Evolutionary conservation across 495 filamentous ascomycete genomes (phyloP).

Genomic region (Glonium stellatum): DNA sequence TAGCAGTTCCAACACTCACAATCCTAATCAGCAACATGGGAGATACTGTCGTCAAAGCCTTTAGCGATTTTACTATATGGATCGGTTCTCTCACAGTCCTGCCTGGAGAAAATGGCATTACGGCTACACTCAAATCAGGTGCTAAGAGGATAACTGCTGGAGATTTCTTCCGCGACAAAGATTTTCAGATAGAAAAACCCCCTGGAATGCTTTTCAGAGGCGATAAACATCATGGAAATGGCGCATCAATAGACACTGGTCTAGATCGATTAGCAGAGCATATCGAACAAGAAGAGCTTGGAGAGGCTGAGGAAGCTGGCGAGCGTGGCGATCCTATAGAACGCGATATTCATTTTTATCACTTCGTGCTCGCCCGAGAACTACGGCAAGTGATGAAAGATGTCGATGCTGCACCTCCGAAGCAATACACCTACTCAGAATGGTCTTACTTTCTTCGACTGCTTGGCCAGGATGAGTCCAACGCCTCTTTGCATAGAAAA

Average conservation of each 20-base stretch:
- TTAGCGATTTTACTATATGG: slow-evolving; percentile 62
- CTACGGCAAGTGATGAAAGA: slow-evolving; percentile 60
- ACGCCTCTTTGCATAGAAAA: slow-evolving; percentile 25
- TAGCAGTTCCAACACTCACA: slow-evolving; percentile 76
- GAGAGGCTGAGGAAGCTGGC: slow-evolving; percentile 37
- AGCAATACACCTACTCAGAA: slow-evolving; percentile 69
- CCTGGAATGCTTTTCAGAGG: slow-evolving; percentile 7
- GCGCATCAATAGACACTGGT: slow-evolving; percentile 11
- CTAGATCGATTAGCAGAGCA: slow-evolving; percentile 32
- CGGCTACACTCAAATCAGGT: slow-evolving; percentile 14
- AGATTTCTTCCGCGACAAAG: slow-evolving; percentile 6
- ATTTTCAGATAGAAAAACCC: background rate
- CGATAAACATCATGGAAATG: slow-evolving; percentile 21
- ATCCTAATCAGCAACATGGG: slow-evolving; percentile 80
- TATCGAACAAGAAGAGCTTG: slow-evolving; percentile 38
- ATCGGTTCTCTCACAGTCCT: slow-evolving; percentile 69
- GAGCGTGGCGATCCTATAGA: slow-evolving; percentile 41
- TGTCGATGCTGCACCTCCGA: slow-evolving; percentile 50
- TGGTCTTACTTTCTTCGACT: slow-evolving; percentile 77
- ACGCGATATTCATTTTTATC: slow-evolving; percentile 53
- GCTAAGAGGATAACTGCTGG: slow-evolving; percentile 23
- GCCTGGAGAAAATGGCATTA: slow-evolving; percentile 55
- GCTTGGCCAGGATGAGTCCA: slow-evolving; percentile 61
- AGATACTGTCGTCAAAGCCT: slow-evolving; percentile 63
- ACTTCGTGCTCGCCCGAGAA: slow-evolving; percentile 60